Evolutionary conservation across 768 basidiomycete genomes (phyloP).

Genomic region (Suillus luteus): DNA sequence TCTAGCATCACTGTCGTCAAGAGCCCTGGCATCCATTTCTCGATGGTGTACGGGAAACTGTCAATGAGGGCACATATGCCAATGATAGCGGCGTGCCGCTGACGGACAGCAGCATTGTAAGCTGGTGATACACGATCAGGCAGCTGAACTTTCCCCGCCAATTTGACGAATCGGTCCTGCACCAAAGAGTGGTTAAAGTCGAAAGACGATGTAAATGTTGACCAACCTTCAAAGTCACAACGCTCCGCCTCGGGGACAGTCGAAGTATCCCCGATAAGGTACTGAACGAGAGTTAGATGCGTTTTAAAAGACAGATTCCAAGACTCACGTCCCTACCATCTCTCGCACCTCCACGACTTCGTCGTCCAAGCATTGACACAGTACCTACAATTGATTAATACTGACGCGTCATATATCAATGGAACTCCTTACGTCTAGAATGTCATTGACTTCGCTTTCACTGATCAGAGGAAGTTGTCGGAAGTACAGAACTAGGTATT

Average conservation of each 20-base stretch:
- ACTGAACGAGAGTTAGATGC: conserved; percentile 38
- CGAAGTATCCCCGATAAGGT: conserved; percentile 84
- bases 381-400: conserved; percentile 47
- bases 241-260: conserved; percentile 75
- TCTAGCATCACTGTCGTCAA: conserved; percentile 77
- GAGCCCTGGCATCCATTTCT: conserved; percentile 87
- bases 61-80: conserved; percentile 90
- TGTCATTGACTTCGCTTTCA: conserved; percentile 74
- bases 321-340: conserved; percentile 78
- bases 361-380: conserved; percentile 81
- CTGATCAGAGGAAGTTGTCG: conserved; percentile 80
- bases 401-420: neutral
- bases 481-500: conserved; percentile 74
- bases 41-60: conserved; percentile 91
- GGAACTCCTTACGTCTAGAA: conserved; percentile 63
- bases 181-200: conserved; percentile 3
- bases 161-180: conserved; percentile 78
- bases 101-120: conserved; percentile 72
- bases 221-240: conserved; percentile 69
- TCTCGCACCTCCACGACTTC: conserved; percentile 89
- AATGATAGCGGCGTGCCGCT: conserved; percentile 86
- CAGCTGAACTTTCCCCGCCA: conserved; percentile 66
- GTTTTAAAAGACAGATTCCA: conserved; percentile 19
- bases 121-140: conserved; percentile 62
- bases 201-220: conserved; percentile 8